Base-by-base conservation (phyloP, 306 rosid genomes). In the Vicia sativa region DNA sequence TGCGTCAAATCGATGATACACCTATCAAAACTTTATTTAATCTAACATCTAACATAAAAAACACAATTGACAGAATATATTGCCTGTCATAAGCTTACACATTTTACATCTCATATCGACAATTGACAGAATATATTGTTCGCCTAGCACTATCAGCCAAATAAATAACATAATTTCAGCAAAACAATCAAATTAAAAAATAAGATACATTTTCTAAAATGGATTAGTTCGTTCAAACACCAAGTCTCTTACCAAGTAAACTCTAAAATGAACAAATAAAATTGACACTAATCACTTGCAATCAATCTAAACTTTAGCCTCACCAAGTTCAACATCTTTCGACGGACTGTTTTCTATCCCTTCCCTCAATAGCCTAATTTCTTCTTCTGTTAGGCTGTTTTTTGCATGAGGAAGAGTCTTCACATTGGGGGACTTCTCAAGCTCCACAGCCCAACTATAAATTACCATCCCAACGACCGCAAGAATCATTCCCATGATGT, bases 401-500 rank as follows among this genome's bases (percentile, higher is more conserved):
- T 89, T 91, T 7, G 71, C 38, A 53, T 74, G 74, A 65, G 82
- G 39, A 29, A 70, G 14, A 31, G 83, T 60, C 81, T 88, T 91
- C 13, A 53, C 18, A 69, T 49, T 81, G 42, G 87, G 56, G 26
- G 69, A 84, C 71, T 91, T 91, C 42, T 78, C 97, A 21, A 23
- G 14, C 80, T 91, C 97, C 37, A 91, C 91, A 49, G 97, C 96
- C 97, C 97, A 91, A 83, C 97, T 91, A 59, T 91, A 91, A 68
- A 91, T 82, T 45, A 91, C 82, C 97, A 91, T 91, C 50, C 97
- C 97, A 39, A 80, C 76, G 7, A 91, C 84, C 31, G 97, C 87
- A 11, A 91, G 41, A 74, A 84, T n/a, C 97, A 91, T 91, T 77
- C 97, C 96, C 88, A 84, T 85, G 58, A 91, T 89, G 72, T 89